A percentile compares a stretch with the other conserved stretches of the same genome.
Conservation (phyloP, 805 yeast genomes). For the Candida oleophila region DNA sequence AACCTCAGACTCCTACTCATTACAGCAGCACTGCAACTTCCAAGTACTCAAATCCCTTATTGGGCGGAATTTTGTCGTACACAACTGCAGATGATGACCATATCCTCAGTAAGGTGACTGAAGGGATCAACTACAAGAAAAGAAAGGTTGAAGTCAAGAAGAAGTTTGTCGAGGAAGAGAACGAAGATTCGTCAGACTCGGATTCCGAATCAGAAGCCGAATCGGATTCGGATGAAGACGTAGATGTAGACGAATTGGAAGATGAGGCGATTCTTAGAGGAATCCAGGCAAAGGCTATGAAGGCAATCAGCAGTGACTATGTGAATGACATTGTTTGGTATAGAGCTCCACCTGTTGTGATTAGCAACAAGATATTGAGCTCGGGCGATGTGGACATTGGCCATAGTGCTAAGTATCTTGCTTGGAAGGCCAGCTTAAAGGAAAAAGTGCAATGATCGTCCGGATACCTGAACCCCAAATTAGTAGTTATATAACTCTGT, state of each 20-base stretch:
- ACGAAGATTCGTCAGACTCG: constrained; percentile 3
- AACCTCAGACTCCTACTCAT: constrained; percentile 13
- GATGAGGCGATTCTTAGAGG: neutral
- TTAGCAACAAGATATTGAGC: constrained; percentile 15
- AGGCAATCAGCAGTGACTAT: neutral
- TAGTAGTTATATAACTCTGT: neutral
- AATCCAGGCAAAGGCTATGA: neutral
- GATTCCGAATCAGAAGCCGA: neutral
- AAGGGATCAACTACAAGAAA: constrained; percentile 22
- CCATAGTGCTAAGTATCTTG: constrained; percentile 73
- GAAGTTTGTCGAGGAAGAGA: neutral
- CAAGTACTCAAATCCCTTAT: constrained; percentile 32
- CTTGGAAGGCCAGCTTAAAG: constrained; percentile 29
- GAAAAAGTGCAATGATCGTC: neutral
- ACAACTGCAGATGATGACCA: constrained; percentile 18
- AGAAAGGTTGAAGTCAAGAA: constrained; percentile 13
- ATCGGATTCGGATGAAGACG: constrained; percentile 3
- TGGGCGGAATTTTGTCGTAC: constrained; percentile 41
- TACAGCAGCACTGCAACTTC: constrained; percentile 31
- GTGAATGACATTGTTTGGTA: constrained; percentile 53
- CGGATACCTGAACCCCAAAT: neutral
- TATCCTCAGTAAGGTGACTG: constrained; percentile 18
- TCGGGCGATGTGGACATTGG: constrained; percentile 45
- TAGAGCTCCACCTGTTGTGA: constrained; percentile 60
- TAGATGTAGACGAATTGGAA: neutral